These are phyloP conservation scores for Skeletonema potamos DNA, from an alignment of 108 stramenopile genomes.

Conservation along the genomic window DNA sequence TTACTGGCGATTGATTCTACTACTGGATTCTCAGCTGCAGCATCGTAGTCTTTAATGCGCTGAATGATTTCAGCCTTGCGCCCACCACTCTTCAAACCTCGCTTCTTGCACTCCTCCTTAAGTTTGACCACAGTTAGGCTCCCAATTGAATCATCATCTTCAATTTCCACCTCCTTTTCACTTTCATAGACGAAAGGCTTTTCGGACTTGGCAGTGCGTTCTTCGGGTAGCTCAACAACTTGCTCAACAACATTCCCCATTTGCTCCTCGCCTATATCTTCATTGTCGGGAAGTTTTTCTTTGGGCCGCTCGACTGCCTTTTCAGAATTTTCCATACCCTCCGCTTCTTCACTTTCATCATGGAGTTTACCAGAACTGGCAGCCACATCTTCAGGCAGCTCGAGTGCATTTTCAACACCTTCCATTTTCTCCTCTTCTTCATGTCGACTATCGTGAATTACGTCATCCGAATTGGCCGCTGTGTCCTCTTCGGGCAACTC, in stretches of 20 bases:
- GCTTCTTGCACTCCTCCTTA: background rate
- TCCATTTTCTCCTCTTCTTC: background rate
- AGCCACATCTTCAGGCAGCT: background rate
- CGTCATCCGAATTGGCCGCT: background rate
- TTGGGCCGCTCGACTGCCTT: background rate
- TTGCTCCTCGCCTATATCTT: background rate
- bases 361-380: background rate
- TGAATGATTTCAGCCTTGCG: background rate
- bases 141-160: background rate
- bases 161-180: background rate
- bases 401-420: background rate
- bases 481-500: background rate
- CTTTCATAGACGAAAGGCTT: background rate
- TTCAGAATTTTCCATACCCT: background rate
- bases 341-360: background rate
- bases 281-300: background rate
- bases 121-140: background rate
- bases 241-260: background rate
- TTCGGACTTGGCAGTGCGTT: background rate
- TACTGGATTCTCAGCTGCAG: background rate
- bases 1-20: background rate
- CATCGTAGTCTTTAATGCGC: background rate
- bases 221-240: background rate
- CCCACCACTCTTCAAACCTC: background rate
- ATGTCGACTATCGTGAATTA: background rate